phyloP scores from a whole-genome alignment of 257 asterid species.

The Solanum ossicruentum region DNA sequence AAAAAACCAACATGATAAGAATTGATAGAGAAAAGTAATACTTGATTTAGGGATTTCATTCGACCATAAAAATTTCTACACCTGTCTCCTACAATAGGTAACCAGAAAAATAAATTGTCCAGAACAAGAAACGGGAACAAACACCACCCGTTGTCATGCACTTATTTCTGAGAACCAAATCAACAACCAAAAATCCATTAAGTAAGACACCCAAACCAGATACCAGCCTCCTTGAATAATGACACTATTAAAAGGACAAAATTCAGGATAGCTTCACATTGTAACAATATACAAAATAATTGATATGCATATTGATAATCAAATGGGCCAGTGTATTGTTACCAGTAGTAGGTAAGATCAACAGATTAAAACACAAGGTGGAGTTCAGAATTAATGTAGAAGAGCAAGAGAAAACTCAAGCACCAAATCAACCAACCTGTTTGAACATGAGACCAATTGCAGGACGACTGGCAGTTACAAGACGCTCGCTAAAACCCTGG shows the following conservation, averaged over 20 bases:
- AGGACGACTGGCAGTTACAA: slow-evolving; percentile 82
- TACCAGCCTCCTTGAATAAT: neutral
- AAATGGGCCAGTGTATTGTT: neutral
- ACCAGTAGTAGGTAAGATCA: neutral
- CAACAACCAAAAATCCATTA: neutral
- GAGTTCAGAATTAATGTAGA: neutral
- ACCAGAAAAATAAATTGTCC: neutral
- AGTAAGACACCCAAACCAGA: neutral
- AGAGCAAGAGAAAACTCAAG: neutral
- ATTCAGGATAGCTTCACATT: neutral
- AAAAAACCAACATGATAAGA: neutral
- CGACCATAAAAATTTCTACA: neutral
- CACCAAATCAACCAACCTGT: slow-evolving; percentile 42
- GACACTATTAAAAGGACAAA: neutral
- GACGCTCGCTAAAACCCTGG: slow-evolving; percentile 95
- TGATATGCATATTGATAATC: neutral
- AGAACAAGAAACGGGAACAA: neutral
- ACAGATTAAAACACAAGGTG: neutral
- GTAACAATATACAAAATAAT: neutral
- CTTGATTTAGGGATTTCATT: neutral
- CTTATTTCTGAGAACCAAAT: neutral
- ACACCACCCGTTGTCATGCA: neutral
- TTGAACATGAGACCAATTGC: slow-evolving; percentile 87
- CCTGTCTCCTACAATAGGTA: neutral
- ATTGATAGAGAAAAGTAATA: neutral